Evolutionary conservation across 345 rosid species (phyloP), one percentile per base, ranked within the genome.

Genomic region (Fremontodendron californicum): DNA sequence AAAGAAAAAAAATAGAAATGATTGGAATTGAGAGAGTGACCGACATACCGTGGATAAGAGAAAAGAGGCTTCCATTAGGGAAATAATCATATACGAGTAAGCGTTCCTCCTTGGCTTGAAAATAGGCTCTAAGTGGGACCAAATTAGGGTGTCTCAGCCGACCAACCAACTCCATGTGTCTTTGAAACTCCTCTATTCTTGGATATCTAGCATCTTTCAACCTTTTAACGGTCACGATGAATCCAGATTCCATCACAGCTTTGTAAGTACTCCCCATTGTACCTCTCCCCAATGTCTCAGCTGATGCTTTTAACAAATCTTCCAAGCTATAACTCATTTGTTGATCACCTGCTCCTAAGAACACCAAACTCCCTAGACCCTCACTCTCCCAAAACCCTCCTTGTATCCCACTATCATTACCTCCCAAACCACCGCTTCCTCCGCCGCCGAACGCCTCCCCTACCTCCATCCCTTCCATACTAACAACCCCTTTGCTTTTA

Each of bases 41-140:
- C 23, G 39, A 74, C 85, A 8, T 92, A 96, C 99, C 99, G 82
- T 96, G 99, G 61, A 96, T 85, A 77, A 96, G 99, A 40, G 99
- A 88, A 78, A 87, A 93, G 80, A 96, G 90, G 75, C 98, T 96
- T 83, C 98, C 99, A 77, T 96, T 96, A 19, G 99, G 98, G 89
- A 96, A 92, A 81, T 96, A 93, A 84, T 96, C 99, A 12, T 85
- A 96, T 1, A 96, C 98, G 46, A 96, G 90, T 54, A 96, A 81
- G 29, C 99, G 89, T 78, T 96, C 98, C 79, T 96, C 99, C 81
- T 91, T 92, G 0, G 99, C 98, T 76, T 96, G 98, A 81, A 96
- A 93, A 80, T 90, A 96, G 4, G 97, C 98, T 75, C 98, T 85
- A 8, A 93, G 90, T 49, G 97, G 93, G 69, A 96, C 99, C 29